Base-by-base conservation (phyloP, 768 basidiomycete genomes). In the Rhizopogon roseolus region DNA sequence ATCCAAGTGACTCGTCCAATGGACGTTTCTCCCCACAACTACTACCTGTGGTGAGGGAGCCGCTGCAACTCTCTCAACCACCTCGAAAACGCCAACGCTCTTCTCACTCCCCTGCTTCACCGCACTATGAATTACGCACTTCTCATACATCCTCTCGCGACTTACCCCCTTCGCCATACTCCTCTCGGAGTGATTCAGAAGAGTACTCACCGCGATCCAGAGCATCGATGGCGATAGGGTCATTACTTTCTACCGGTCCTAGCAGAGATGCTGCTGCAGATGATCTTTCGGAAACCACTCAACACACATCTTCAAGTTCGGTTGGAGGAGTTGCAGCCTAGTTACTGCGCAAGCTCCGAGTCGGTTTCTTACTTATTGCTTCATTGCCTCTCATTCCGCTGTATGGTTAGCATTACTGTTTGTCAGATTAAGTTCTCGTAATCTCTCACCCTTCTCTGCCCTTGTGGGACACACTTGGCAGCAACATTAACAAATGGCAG, bases 201-300 rank as follows among this genome's bases (percentile, higher is more conserved):
- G 83, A 82, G 57, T 85, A 80, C 60, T 89, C 87, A 1, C 86
- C 87, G 41, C 80, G 84, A 45, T 83, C 86, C 51, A 76, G 84
- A 53, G 81, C 81, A 14, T 84, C 85, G 37, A 91, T 91, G 89
- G 83, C 86, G 41, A 90, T 92, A 60, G 88, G 85, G 27, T 87
- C 87, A 1, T 70, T 92, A 29, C 76, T 90, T 22, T 81, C 84
- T 55, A 73, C 62, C 60, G 79, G 50, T 64, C 76, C 66, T 29
- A 56, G 54, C 36, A 64, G 61, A 55, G 69, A 71, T 44, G 22
- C 62, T 43, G 52, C 28, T 41, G 58, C 56, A 4, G 69, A 71
- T 4, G 68, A 69, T 52, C 19, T 29, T 27, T 25, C 56, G 8
- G 68, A 68, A 44, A 36, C 49, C 41, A 41, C 60, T 7, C 62